phyloP scores from a whole-genome alignment of 495 filamentous ascomycete genomes.

The Aspergillus taichungensis region DNA sequence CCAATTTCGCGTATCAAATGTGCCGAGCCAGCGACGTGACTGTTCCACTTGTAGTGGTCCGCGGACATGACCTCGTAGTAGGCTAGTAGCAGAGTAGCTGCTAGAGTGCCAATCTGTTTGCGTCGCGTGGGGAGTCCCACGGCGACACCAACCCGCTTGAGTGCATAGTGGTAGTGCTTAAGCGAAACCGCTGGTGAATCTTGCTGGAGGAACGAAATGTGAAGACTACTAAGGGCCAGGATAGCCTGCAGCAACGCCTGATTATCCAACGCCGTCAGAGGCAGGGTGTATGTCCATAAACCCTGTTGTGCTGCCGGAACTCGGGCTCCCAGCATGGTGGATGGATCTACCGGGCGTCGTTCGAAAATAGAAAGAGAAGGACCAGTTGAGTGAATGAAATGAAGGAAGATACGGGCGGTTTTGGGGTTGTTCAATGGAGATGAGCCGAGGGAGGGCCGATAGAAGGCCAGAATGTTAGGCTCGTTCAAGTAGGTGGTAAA shows the following conservation, averaged over 20 bases:
- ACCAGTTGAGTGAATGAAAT: conserved; percentile 86
- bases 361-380: conserved; percentile 85
- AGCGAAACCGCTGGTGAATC: conserved; percentile 66
- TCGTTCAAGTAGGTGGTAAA: conserved; percentile 60
- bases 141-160: conserved; percentile 66
- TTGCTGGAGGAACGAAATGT: conserved; percentile 76
- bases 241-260: conserved; percentile 85
- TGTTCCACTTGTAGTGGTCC: conserved; percentile 93
- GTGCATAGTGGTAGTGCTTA: conserved; percentile 84
- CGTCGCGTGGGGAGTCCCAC: conserved; percentile 63
- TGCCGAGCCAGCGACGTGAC: conserved; percentile 75
- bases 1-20: conserved; percentile 79
- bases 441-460: conserved; percentile 62
- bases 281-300: conserved; percentile 82
- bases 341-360: conserved; percentile 69
- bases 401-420: conserved; percentile 80
- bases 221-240: conserved; percentile 77
- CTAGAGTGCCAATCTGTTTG: conserved; percentile 72
- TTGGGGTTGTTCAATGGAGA: conserved; percentile 76
- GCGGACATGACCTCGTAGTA: conserved; percentile 94
- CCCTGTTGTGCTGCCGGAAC: conserved; percentile 64
- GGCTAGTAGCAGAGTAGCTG: conserved; percentile 77
- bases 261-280: conserved; percentile 73
- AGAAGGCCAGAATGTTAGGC: conserved; percentile 66
- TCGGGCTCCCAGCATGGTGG: conserved; percentile 56